Evolutionary conservation across 75 land plant genomes (phyloP), one percentile per base, ranked within the genome.

Genomic region (Sequoiadendron giganteum): DNA sequence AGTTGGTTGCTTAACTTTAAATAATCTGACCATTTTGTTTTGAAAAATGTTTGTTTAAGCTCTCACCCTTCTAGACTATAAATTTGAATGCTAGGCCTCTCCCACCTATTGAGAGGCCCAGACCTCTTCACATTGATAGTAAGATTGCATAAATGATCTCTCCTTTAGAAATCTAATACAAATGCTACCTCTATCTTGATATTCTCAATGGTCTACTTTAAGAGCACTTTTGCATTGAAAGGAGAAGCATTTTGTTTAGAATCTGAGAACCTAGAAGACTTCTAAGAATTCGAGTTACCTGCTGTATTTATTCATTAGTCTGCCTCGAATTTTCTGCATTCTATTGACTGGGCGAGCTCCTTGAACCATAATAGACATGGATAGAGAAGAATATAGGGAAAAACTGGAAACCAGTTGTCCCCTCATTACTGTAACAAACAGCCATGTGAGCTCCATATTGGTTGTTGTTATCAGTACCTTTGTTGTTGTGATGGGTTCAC

Each of bases 361-460:
- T 21, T 25, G 10, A 79, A 42, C 43, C 45, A 19, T 40, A 79
- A 40, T 25, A 21, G 52, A 47, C 84, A 82, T 82, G 84, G 84
- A 82, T 54, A 82, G 52, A 82, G 54, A 48, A 13, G 84, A 47
- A 82, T 49, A 10, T 10, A 11, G 32, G 10, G 84, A 82, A 47
- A 34, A 32, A 34, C 16, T 75, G 77, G 38, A 75, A 32, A 10
- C 13, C 38, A 13, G 39, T 30, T 13, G 0, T 34, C 77, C 77
- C 10, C 77, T 75, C 15, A 14, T 75, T 75, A 75, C 34, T 30
- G 38, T 2, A 75, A 75, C 39, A n/a, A 47, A 32, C 84, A 10
- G 84, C 52, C 84, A 82, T 82, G 48, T 16, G 15, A 30, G 84
- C 84, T 82, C 84, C 6, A 10, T 45, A 82, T 43, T 82, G 84